A percentile compares a stretch with the other conserved stretches of the same genome.
phyloP scores from a whole-genome alignment of 1,284 basidiomycete genomes.

The Marasmius fiardii region DNA sequence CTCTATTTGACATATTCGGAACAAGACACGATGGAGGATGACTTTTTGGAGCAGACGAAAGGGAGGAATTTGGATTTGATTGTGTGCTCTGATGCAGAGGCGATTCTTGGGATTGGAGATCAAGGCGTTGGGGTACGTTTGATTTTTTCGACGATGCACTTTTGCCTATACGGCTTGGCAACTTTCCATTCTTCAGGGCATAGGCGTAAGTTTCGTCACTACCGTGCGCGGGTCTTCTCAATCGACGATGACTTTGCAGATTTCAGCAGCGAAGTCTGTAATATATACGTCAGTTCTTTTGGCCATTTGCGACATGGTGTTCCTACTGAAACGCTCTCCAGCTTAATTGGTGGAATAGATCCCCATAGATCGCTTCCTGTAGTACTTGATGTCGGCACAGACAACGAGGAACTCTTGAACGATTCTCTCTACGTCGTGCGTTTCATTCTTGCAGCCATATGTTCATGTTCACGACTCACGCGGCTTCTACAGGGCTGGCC shows the following conservation, averaged over 20 bases:
- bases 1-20: slow-evolving; percentile 65
- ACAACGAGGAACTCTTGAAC: slow-evolving; percentile 62
- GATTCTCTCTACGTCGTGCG: slow-evolving; percentile 68
- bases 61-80: slow-evolving; percentile 68
- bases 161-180: neutral
- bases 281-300: slow-evolving; percentile 74
- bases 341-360: slow-evolving; percentile 79
- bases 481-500: slow-evolving; percentile 55
- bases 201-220: slow-evolving; percentile 33
- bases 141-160: neutral
- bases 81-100: slow-evolving; percentile 81
- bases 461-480: neutral
- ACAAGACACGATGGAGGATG: slow-evolving; percentile 70
- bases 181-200: slow-evolving; percentile 31
- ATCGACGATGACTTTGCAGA: slow-evolving; percentile 37
- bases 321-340: slow-evolving; percentile 20
- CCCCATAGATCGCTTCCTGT: slow-evolving; percentile 66
- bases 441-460: slow-evolving; percentile 8
- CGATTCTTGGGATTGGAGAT: slow-evolving; percentile 80
- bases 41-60: slow-evolving; percentile 63
- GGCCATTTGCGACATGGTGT: neutral
- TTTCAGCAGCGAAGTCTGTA: slow-evolving; percentile 84
- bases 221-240: neutral
- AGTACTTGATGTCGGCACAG: slow-evolving; percentile 75
- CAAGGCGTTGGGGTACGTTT: slow-evolving; percentile 49